Evolutionary conservation across 441 rosid species (phyloP), one percentile per base, ranked within the genome.

Genomic region (Jatropha multifida): DNA sequence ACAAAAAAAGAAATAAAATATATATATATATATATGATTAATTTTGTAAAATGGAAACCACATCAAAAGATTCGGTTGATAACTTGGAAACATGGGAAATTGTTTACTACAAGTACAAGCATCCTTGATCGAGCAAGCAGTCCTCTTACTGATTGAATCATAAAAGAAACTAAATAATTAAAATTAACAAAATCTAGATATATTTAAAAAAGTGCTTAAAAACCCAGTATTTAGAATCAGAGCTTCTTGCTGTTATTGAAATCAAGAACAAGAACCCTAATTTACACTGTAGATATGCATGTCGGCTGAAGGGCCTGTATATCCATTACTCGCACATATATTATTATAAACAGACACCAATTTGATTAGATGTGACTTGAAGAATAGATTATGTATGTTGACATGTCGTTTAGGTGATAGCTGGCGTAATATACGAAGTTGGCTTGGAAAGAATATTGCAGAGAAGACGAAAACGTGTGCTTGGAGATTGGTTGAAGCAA

Each of bases 31-130:
- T 38, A 65, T 56, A 63, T 56, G 73, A 69, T 10, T 23, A 58
- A 4, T n/a, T 51, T 4, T 10, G 7, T 2, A 51, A 12, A 51
- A 15, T 51, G 56, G 2, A 12, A 58, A 58, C 74, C 70, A 76
- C 77, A 80, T 78, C 82, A 81, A 80, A 87, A 86, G 94, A 90
- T 89, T 89, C 89, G 85, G 76, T 72, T 80, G 88, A 75, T 85
- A 80, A 74, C 94, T 93, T 93, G 85, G 78, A 81, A 82, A 80
- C 78, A 77, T 79, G 83, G 92, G 92, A 89, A 88, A 86, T 87
- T 86, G 93, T 85, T 90, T 80, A 83, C 90, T 88, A 83, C 90
- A 88, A 93, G 97, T 83, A 85, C 76, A 86, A 82, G 87, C 92
- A 88, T 89, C 85, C 77, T 80, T 68, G 80, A 78, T 78, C 81